Conservation (phyloP, 805 yeast species). For the Yarrowia hollandica region DNA sequence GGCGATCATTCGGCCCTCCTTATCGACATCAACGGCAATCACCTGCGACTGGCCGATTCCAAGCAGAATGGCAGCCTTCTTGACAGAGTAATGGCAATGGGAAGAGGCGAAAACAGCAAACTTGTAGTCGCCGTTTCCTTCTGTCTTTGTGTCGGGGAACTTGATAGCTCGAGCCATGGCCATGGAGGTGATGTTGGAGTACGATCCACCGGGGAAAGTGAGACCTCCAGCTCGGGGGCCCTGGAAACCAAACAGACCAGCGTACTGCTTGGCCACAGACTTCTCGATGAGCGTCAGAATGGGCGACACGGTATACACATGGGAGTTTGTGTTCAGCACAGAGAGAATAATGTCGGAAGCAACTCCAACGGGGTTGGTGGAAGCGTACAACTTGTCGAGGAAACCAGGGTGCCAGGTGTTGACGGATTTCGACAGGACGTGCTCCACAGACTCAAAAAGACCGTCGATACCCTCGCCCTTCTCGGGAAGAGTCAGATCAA, state of each 20-base stretch:
- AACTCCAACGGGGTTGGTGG: conserved; percentile 83
- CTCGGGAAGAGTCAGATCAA: conserved; percentile 44
- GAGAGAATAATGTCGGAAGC: conserved; percentile 69
- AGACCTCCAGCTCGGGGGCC: conserved; percentile 69
- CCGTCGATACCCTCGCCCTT: conserved; percentile 47
- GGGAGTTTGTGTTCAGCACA: conserved; percentile 76
- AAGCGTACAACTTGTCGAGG: conserved; percentile 78
- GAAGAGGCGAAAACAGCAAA: conserved; percentile 71
- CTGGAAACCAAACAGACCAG: conserved; percentile 59
- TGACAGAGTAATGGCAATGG: conserved; percentile 79
- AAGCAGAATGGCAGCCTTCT: conserved; percentile 72
- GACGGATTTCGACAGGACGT: conserved; percentile 63
- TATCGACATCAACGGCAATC: conserved; percentile 60
- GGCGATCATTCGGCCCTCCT: conserved; percentile 58
- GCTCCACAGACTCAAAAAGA: conserved; percentile 53
- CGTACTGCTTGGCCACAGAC: conserved; percentile 65
- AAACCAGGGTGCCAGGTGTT: conserved; percentile 89
- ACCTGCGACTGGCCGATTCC: conserved; percentile 69
- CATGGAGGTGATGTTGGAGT: conserved; percentile 77
- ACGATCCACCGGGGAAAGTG: conserved; percentile 85
- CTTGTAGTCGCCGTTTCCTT: conserved; percentile 54
- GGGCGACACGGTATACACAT: conserved; percentile 81
- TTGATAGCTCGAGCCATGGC: conserved; percentile 69
- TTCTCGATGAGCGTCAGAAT: conserved; percentile 74
- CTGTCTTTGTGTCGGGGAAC: conserved; percentile 66